These are phyloP conservation scores for Torulaspora delbrueckii DNA, from an alignment of 805 yeast genomes.

Conservation along the genomic window DNA sequence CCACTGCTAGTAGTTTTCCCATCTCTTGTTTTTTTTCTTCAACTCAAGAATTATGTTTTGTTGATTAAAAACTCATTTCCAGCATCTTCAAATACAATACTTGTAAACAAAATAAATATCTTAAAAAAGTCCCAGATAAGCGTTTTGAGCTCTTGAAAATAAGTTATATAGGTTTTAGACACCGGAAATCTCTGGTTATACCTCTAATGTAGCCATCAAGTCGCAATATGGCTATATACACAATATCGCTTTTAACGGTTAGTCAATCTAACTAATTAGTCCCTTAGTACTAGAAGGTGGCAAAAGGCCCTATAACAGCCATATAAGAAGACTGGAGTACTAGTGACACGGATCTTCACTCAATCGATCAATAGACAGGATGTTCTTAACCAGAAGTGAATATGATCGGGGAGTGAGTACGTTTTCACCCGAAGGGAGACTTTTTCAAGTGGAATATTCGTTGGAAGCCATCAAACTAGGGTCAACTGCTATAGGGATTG, in stretches of 20 bases:
- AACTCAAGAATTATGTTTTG: no score
- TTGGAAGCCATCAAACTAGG: constrained; percentile 88
- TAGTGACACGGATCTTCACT: background rate
- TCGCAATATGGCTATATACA: background rate
- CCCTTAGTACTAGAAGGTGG: constrained; percentile 9
- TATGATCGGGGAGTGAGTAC: constrained; percentile 99
- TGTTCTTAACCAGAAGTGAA: constrained; percentile 99
- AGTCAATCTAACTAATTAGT: background rate
- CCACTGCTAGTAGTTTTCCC: no score
- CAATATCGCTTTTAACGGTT: constrained; percentile 6
- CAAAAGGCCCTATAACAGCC: constrained; percentile 4
- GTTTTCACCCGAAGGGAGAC: constrained; percentile 97
- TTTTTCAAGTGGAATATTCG: constrained; percentile 97
- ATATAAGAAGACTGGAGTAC: background rate
- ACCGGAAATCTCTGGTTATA: background rate
- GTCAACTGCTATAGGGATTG: constrained; percentile 95
- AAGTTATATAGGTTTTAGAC: no score
- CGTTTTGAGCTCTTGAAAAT: no score
- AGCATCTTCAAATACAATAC: no score
- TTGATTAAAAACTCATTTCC: no score
- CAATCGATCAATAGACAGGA: constrained; percentile 26
- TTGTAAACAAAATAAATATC: no score
- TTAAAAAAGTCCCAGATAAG: no score
- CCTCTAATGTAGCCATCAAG: background rate
- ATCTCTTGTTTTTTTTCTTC: no score